These are phyloP conservation scores for Monilinia aucupariae DNA, from an alignment of 2,329 filamentous ascomycete species.

Conservation along the genomic window DNA sequence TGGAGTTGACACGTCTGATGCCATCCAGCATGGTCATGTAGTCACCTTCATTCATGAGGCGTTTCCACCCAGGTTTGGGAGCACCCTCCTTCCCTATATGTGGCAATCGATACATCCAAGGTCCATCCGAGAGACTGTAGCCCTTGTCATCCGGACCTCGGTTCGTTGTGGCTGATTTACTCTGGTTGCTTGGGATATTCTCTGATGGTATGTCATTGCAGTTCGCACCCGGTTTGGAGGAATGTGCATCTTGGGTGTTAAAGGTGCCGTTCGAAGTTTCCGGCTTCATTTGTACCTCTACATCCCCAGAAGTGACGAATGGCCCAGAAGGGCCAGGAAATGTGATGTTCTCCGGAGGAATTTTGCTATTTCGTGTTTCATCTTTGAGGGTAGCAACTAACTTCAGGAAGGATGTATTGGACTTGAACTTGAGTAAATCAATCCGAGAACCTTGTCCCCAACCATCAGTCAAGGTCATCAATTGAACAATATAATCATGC, in stretches of 20 bases:
- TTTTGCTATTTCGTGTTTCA: constrained; percentile 20
- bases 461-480: constrained; percentile 5
- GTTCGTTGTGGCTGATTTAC: neutral
- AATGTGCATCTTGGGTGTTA: neutral
- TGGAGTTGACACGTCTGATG: neutral
- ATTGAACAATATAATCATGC: neutral
- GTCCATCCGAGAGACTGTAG: constrained; percentile 27
- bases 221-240: neutral
- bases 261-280: neutral
- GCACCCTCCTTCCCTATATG: neutral
- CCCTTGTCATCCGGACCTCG: constrained; percentile 15
- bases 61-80: neutral
- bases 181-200: neutral
- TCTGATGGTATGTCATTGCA: too few relatives aligned
- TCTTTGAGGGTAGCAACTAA: constrained; percentile 23
- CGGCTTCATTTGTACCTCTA: neutral
- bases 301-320: neutral
- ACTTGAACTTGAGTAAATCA: constrained; percentile 19
- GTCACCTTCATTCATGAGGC: neutral
- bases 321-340: neutral
- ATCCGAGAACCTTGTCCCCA: constrained; percentile 4
- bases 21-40: constrained; percentile 16
- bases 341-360: constrained; percentile 20
- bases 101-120: constrained; percentile 28
- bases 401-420: constrained; percentile 15